A percentile compares a stretch with the other conserved stretches of the same genome.
phyloP scores from a whole-genome alignment of 2,329 filamentous ascomycete genomes.

The Phialophora expanda region DNA sequence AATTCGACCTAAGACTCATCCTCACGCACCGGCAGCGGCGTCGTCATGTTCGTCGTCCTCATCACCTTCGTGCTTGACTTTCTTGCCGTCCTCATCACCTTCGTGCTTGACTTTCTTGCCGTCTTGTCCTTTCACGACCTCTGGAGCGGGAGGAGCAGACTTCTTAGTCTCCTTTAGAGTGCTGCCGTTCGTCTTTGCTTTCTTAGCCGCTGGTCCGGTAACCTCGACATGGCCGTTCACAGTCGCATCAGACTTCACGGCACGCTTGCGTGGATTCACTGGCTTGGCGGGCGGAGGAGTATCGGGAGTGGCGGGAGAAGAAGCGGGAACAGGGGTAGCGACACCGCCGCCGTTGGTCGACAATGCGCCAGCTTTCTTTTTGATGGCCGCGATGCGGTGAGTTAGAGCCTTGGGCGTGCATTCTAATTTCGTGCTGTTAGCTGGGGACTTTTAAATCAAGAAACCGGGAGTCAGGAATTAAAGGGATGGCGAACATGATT shows the following conservation, averaged over 20 bases:
- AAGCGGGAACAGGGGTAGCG: background rate
- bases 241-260: background rate
- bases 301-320: background rate
- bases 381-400: constrained; percentile 19
- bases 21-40: background rate
- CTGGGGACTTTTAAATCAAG: background rate
- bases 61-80: background rate
- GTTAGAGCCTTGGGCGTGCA: constrained; percentile 29
- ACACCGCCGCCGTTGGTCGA: too few relatives aligned
- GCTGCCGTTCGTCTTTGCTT: background rate
- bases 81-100: background rate
- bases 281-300: background rate
- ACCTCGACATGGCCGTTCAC: background rate
- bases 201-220: background rate
- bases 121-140: background rate
- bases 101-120: background rate
- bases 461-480: background rate
- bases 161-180: background rate
- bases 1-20: background rate
- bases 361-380: constrained; percentile 7
- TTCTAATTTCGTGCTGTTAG: constrained; percentile 8
- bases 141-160: background rate
- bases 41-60: background rate
- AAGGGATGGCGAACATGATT: too few relatives aligned
- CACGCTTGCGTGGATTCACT: background rate